Conservation (phyloP, 257 asterid species). For the Lycium ferocissimum region DNA sequence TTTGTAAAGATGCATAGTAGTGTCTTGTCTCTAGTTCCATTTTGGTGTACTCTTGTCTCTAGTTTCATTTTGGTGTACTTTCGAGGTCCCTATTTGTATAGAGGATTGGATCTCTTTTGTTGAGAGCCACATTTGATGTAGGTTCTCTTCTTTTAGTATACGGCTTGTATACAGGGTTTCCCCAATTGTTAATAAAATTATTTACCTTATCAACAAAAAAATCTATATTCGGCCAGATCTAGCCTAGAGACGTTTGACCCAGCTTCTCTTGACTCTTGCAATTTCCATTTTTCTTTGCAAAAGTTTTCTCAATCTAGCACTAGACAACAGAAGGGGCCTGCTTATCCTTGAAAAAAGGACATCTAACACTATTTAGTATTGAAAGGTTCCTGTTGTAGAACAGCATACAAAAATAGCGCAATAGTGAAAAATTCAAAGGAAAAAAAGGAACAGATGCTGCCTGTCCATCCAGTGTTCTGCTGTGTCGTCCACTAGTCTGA, state of each 20-base stretch:
- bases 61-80: no score
- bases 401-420: neutral
- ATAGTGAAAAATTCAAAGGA: constrained; percentile 1
- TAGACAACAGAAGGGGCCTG: neutral
- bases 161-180: no score
- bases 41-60: no score
- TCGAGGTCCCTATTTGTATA: no score
- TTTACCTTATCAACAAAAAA: no score
- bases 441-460: neutral
- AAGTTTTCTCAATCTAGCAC: neutral
- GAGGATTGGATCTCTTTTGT: no score
- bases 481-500: neutral
- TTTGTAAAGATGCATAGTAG: no score
- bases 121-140: no score
- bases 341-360: neutral
- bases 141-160: no score
- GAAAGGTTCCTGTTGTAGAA: constrained; percentile 8
- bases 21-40: no score
- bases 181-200: no score
- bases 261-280: neutral
- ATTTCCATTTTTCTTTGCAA: neutral
- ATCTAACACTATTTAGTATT: neutral
- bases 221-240: neutral
- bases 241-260: neutral
- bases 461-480: neutral